Base-by-base conservation (phyloP, 2,329 filamentous ascomycete genomes). In the Fusarium aywerte region DNA sequence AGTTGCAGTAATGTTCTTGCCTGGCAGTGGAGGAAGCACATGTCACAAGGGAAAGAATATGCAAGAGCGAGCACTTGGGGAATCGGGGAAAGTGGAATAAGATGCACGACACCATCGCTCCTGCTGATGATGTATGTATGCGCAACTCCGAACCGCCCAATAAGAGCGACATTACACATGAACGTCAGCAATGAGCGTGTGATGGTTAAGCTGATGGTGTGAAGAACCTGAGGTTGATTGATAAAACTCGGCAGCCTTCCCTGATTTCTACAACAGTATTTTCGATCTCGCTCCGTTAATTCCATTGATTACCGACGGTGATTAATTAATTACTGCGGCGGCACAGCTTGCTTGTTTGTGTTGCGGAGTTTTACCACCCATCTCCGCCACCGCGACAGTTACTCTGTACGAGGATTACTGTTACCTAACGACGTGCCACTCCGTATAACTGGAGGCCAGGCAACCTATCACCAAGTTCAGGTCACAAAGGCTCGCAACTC, bases 11-110 rank as follows among this genome's bases (percentile, higher is more conserved):
- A 55, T 67, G 25, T 42, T 52, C 49, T 49, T 58, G 47, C 36
- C n/a, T 52, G 16, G 38, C 21, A 52, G 49, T 44, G 38, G 49
- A 44, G 58, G 51, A 51, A 54, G 52, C 48, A 59, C 56, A 68
- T 63, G 63, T 72, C 70, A 72, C 70, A 64, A 69, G 66, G 70
- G 45, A 59, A 49, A 50, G 40, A 61, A 64, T 45, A 65, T 73
- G 69, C 68, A 64, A 61, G 65, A 62, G 40, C 7, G 38, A 55
- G 58, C 47, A 59, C 62, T 65, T 54, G 50, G 52, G 55, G 57
- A 25, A 49, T 49, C 45, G 45, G 45, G 45, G 45, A 49, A 38
- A 33, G 52, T 56, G 58, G 45, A 57, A 66, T 63, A 54, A 63
- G 56, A 67, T 68, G 65, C 65, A 68, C 65, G 58, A 70, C 58